Evolutionary conservation across 1,139 yeast genomes (phyloP).

Genomic region (Lipomyces yarrowii): DNA sequence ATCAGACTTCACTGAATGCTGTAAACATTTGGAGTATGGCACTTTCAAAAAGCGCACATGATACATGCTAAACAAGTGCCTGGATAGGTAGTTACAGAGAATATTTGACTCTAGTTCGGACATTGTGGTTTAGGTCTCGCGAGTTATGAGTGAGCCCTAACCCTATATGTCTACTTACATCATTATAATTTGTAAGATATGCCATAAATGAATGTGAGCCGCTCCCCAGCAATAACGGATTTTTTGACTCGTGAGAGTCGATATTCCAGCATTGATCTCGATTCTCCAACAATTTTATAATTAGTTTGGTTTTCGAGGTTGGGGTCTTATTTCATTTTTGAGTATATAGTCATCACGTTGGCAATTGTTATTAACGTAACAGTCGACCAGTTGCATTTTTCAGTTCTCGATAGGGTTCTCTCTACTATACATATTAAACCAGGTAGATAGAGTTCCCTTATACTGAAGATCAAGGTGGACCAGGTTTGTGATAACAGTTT

Average conservation of each 20-base stretch:
- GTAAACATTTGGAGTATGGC: neutral
- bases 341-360: neutral
- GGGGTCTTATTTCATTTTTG: neutral
- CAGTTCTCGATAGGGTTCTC: neutral
- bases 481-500: neutral
- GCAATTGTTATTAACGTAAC: neutral
- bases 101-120: too few species aligned
- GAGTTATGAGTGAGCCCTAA: neutral
- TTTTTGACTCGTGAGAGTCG: too few species aligned
- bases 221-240: too few species aligned
- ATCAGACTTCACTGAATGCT: neutral
- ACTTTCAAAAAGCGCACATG: neutral
- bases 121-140: neutral
- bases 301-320: neutral
- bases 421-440: neutral
- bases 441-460: neutral
- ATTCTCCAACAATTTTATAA: neutral
- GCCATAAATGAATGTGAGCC: neutral
- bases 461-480: neutral
- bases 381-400: neutral
- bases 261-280: neutral
- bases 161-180: too few species aligned
- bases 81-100: too few species aligned
- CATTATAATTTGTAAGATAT: neutral
- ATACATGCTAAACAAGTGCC: neutral